phyloP scores from a whole-genome alignment of 495 filamentous ascomycete species.

The Ascodesmis nigricans region DNA sequence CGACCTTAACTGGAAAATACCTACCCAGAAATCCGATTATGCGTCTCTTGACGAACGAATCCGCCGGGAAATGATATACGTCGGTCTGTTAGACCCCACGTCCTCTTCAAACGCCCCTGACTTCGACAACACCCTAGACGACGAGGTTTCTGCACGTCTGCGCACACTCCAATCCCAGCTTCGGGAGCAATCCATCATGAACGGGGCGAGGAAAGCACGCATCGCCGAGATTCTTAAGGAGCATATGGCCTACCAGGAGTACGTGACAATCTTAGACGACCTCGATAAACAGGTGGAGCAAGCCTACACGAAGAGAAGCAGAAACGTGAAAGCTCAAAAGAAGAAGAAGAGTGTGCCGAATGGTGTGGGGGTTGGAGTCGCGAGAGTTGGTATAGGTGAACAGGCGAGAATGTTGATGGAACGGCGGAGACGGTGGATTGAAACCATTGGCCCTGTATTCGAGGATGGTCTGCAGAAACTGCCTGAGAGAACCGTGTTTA shows the following conservation, averaged over 20 bases:
- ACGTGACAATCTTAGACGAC: constrained; percentile 87
- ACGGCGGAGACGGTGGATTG: constrained; percentile 61
- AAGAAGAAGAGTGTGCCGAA: constrained; percentile 60
- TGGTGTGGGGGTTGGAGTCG: constrained; percentile 30
- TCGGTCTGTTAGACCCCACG: constrained; percentile 61
- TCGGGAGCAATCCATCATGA: constrained; percentile 55
- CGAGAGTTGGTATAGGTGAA: constrained; percentile 73
- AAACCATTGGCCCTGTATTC: constrained; percentile 70
- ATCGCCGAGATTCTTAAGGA: constrained; percentile 70
- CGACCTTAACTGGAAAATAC: constrained; percentile 34
- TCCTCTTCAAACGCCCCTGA: constrained; percentile 42
- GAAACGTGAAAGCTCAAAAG: constrained; percentile 70
- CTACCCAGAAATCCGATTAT: constrained; percentile 51
- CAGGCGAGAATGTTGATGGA: constrained; percentile 78
- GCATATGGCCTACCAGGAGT: constrained; percentile 91
- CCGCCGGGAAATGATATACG: constrained; percentile 77
- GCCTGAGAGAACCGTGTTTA: constrained; percentile 37
- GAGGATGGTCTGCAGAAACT: constrained; percentile 44
- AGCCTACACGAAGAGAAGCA: constrained; percentile 88
- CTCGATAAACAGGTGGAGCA: constrained; percentile 81
- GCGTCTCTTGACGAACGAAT: constrained; percentile 67
- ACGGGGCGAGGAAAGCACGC: constrained; percentile 72
- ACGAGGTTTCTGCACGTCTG: constrained; percentile 77
- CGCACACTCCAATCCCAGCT: constrained; percentile 66
- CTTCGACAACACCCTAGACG: constrained; percentile 76